Base-by-base conservation (phyloP, 2,329 filamentous ascomycete species). In the Rhytidhysteron rufulum region DNA sequence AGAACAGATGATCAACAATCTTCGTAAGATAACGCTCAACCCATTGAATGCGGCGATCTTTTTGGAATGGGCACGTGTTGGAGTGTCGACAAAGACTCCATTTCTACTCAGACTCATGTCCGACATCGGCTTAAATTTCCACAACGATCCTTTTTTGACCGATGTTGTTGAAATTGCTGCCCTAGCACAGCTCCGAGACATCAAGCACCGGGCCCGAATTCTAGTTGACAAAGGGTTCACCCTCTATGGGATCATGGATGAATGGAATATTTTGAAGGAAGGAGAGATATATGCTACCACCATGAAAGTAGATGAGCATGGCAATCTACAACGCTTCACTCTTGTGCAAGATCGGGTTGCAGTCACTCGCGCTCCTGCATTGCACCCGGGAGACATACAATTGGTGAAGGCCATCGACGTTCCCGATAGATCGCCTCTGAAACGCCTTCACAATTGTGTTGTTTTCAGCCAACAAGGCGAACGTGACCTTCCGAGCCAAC, bases 331-430 rank as follows among this genome's bases (percentile, higher is more conserved):
- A 24, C 48, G 45, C 11, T 39, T 21, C 8, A 41, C 45, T 4
- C 32, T 60, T 11, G 37, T 49, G 4, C 31, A 43, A 7, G 43
- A 74, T 0, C 47, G 55, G 0, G 66, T 89, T 5, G 63, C 88
- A 1, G 74, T 95, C 18, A 89, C 87, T 0, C 76, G 88, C n/a
- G 86, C 84, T 1, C 88, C 88, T 0, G 86, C 87, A 1, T 70
- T 94, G 33, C 85, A 94, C 54, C 86, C 87, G 0, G 88, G 88
- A 0, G 88, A 95, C 54, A 75, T 94, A 2, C 87, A 90, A 55
- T 35, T 79, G 1, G 84, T 77, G 0, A 60, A 59, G 2, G 84
- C 85, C 8, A 72, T 82, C 1, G 57, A 71, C 31, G 74, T 83
- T 0, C 85, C 86, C 0, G 21, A 42, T 0, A 64, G 67, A 0